A percentile compares a stretch with the other conserved stretches of the same genome.
Evolutionary conservation across 768 basidiomycete genomes (phyloP).

Genomic region (Suillus subalutaceus): DNA sequence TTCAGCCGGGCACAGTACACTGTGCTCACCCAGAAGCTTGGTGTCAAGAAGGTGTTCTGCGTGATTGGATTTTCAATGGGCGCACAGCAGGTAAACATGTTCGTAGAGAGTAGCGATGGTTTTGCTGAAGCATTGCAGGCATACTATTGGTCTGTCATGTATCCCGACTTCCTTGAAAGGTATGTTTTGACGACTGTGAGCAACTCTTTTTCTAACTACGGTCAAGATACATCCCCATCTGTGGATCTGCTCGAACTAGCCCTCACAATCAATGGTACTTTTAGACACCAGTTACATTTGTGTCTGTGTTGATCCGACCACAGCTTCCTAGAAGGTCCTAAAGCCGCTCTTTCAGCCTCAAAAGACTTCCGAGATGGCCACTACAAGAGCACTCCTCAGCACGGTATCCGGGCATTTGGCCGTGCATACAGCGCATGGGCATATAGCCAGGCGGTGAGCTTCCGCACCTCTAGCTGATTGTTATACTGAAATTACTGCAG

Average conservation of each 20-base stretch:
- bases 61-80: slow-evolving; percentile 66
- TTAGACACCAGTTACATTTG: neutral
- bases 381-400: slow-evolving; percentile 48
- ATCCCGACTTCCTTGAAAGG: slow-evolving; percentile 57
- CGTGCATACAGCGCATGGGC: slow-evolving; percentile 62
- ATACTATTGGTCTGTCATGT: slow-evolving; percentile 59
- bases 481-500: slow-evolving; percentile 29
- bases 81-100: slow-evolving; percentile 45
- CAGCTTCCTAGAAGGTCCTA: slow-evolving; percentile 65
- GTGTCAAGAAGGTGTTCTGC: slow-evolving; percentile 45
- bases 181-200: slow-evolving; percentile 16
- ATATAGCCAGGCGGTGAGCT: slow-evolving; percentile 54
- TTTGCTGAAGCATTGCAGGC: slow-evolving; percentile 35
- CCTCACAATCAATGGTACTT: slow-evolving; percentile 56
- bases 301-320: neutral
- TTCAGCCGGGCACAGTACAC: slow-evolving; percentile 56
- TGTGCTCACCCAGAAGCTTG: slow-evolving; percentile 51
- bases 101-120: neutral
- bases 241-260: slow-evolving; percentile 58
- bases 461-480: neutral
- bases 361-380: slow-evolving; percentile 58
- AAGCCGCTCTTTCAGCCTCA: slow-evolving; percentile 53
- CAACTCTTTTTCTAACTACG: neutral
- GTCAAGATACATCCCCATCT: slow-evolving; percentile 52
- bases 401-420: slow-evolving; percentile 57